Evolutionary conservation across 139 green algal genomes (phyloP), one percentile per base, ranked within the genome.

Genomic region (Yamagishiella unicocca): DNA sequence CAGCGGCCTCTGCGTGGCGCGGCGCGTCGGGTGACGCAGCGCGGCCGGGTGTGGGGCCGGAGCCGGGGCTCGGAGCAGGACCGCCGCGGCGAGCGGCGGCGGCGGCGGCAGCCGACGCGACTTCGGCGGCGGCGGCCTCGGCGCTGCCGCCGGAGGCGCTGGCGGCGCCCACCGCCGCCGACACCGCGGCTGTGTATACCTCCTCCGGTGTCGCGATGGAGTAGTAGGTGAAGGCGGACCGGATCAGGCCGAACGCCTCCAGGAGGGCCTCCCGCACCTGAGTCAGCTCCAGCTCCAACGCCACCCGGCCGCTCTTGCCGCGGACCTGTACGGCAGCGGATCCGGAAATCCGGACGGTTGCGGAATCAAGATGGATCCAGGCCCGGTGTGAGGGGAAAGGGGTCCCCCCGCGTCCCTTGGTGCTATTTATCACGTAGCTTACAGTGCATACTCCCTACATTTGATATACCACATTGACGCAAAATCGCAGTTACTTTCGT

Each of bases 251-350:
- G 42, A 78, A 86, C 25, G 17, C 17, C 7, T 38, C 64, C 0
- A 27, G 9, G n/a, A 86, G 80, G n/a, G 72, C 62, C 12, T 58
- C 8, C 6, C 80, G 80, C 0, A 86, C 46, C 45, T 77, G 21
- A 2, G n/a, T 45, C 62, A 86, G 31, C 61, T 86, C 80, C 66
- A 43, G 43, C 80, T 86, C 64, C 45, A 86, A 19, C 2, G 62
- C 80, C 43, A 24, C 27, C 22, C 77, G 38, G 38, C 77, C 77
- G 29, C 77, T 70, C 40, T 73, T 84, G 27, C 77, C 77, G 0
- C 55, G 55, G 9, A 83, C 46, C 74, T 82, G 74, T 24, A n/a
- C n/a, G n/a, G n/a, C n/a, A n/a, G n/a, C n/a, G n/a, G n/a, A n/a
- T n/a, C n/a, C n/a, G n/a, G n/a, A n/a, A n/a, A n/a, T n/a, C n/a